A percentile compares a stretch with the other conserved stretches of the same genome.
Conservation (phyloP, 192 early-diverging fungal genomes). For the Geosiphon pyriformis region DNA sequence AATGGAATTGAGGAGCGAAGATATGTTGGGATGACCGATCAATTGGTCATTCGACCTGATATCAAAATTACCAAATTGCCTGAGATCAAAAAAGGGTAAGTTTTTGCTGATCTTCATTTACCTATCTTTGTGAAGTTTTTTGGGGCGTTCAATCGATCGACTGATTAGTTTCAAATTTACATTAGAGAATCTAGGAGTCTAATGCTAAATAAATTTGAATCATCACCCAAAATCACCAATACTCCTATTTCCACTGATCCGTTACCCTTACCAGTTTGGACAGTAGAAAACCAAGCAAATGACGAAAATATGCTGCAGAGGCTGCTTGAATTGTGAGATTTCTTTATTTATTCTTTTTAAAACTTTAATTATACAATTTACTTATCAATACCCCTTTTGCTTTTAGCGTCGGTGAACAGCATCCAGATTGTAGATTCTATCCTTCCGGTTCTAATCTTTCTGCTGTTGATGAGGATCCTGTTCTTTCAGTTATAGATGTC, state of each 20-base stretch:
- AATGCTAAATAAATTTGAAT: too few relatives aligned
- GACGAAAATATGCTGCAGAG: constrained; percentile 53
- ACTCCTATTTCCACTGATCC: too few relatives aligned
- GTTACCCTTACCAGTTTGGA: constrained; percentile 35
- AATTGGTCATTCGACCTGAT: constrained; percentile 28
- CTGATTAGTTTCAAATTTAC: not conserved
- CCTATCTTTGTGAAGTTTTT: too few relatives aligned
- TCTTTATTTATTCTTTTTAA: constrained; percentile 6
- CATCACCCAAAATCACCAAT: too few relatives aligned
- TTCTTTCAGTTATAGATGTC: constrained; percentile 31
- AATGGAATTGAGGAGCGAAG: constrained; percentile 17
- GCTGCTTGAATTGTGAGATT: constrained; percentile 47
- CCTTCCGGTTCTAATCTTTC: constrained; percentile 18
- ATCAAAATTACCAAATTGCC: constrained; percentile 21
- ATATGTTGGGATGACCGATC: constrained; percentile 31
- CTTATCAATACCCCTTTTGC: not conserved
- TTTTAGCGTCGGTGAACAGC: constrained; percentile 46
- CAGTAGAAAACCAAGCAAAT: constrained; percentile 25
- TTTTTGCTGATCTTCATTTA: too few relatives aligned
- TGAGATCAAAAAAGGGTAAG: not conserved
- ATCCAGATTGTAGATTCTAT: constrained; percentile 55
- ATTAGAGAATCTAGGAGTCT: too few relatives aligned
- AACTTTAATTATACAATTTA: constrained; percentile 3
- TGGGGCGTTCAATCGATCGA: too few relatives aligned
- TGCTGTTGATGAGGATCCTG: not conserved